Conservation (phyloP, 2,329 filamentous ascomycete genomes). For the Uncinocarpus reesii region DNA sequence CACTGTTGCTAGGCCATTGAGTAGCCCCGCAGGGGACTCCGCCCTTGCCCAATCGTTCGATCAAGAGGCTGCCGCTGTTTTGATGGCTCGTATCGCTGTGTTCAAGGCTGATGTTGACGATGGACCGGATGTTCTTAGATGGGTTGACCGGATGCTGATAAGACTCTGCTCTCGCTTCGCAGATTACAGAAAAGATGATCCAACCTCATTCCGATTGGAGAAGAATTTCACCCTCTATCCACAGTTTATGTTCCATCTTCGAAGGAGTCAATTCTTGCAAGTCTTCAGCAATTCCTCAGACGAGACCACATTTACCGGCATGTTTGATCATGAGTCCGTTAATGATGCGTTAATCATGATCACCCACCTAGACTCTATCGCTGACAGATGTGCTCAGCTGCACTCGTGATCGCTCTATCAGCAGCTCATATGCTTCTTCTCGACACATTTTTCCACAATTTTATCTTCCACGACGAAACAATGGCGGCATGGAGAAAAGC, state of each 20-base stretch:
- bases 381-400: no score
- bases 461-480: slow-evolving; percentile 98
- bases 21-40: slow-evolving; percentile 86
- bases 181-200: slow-evolving; percentile 96
- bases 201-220: slow-evolving; percentile 89
- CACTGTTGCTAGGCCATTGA: slow-evolving; percentile 81
- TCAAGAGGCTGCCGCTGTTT: slow-evolving; percentile 89
- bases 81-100: slow-evolving; percentile 98
- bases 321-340: slow-evolving; percentile 92
- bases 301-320: slow-evolving; percentile 99
- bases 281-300: slow-evolving; percentile 99
- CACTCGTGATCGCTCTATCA: no score
- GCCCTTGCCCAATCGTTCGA: slow-evolving; percentile 95
- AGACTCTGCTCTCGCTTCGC: slow-evolving; percentile 91
- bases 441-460: slow-evolving; percentile 98
- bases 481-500: slow-evolving; percentile 97
- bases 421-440: slow-evolving; percentile 85
- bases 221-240: slow-evolving; percentile 99
- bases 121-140: slow-evolving; percentile 92
- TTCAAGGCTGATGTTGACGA: slow-evolving; percentile 99
- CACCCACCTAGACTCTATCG: slow-evolving; percentile 87
- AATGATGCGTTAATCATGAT: slow-evolving; percentile 98
- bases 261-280: slow-evolving; percentile 92
- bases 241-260: slow-evolving; percentile 99
- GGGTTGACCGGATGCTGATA: slow-evolving; percentile 98